phyloP scores from a whole-genome alignment of 2,329 filamentous ascomycete genomes.

The Xylogone sp. region DNA sequence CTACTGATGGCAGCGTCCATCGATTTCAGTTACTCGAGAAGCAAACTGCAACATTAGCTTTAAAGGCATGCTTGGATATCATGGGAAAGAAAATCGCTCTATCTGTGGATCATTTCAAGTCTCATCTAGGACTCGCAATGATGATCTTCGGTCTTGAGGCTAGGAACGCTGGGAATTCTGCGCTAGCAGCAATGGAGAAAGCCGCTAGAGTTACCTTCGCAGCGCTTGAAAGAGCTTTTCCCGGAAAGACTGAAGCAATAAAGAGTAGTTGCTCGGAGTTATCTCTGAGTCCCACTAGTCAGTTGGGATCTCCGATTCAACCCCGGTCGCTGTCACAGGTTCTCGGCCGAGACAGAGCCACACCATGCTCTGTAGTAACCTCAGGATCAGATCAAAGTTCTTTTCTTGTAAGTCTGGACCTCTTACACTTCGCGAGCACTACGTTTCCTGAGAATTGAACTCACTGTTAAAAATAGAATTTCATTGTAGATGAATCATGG shows the following conservation, averaged over 20 bases:
- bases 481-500: no score
- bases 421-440: no score
- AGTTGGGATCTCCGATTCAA: no score
- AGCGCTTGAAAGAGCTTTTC: neutral
- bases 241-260: neutral
- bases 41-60: neutral
- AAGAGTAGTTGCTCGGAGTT: no score
- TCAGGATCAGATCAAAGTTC: no score
- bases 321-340: no score
- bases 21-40: neutral
- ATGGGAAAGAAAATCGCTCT: neutral
- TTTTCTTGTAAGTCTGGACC: no score
- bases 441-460: no score
- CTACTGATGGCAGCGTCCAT: neutral
- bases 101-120: neutral
- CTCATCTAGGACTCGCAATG: neutral
- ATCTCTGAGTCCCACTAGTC: no score
- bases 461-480: no score
- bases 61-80: neutral
- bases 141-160: neutral
- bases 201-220: neutral
- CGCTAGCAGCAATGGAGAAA: neutral
- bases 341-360: no score
- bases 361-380: no score
- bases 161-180: neutral